A percentile compares a stretch with the other conserved stretches of the same genome.
Conservation (phyloP, 2,329 filamentous ascomycete species). For the Tetracladium maxilliforme region DNA sequence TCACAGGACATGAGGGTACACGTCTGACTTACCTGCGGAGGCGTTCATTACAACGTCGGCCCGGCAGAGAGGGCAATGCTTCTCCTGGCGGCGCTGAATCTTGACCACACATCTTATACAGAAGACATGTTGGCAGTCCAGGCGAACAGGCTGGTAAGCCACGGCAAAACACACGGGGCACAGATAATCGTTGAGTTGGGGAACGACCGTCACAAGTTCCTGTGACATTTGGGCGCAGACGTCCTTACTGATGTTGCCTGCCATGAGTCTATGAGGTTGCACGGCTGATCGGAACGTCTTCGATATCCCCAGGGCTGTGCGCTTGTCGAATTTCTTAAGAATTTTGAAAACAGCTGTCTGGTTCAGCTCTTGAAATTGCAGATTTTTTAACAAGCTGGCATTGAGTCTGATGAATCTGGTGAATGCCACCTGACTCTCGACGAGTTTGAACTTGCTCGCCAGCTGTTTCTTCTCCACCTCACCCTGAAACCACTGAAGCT, state of each 20-base stretch:
- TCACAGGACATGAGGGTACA: neutral
- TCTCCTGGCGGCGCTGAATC: slow-evolving; percentile 56
- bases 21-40: slow-evolving; percentile 37
- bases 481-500: slow-evolving; percentile 59
- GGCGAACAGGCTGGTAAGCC: slow-evolving; percentile 66
- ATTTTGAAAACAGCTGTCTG: slow-evolving; percentile 67
- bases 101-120: slow-evolving; percentile 75
- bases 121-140: slow-evolving; percentile 64
- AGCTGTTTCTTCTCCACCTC: slow-evolving; percentile 47
- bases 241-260: slow-evolving; percentile 56
- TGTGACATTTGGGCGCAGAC: slow-evolving; percentile 62
- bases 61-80: slow-evolving; percentile 63
- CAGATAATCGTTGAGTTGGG: slow-evolving; percentile 71
- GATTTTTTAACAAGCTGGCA: slow-evolving; percentile 56
- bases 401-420: slow-evolving; percentile 59
- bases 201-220: slow-evolving; percentile 58
- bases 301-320: slow-evolving; percentile 58
- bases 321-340: slow-evolving; percentile 84
- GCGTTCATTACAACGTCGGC: slow-evolving; percentile 56
- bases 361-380: slow-evolving; percentile 79
- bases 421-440: slow-evolving; percentile 49
- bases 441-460: slow-evolving; percentile 46
- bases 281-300: slow-evolving; percentile 45
- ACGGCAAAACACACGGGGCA: slow-evolving; percentile 71
- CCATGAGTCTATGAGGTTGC: slow-evolving; percentile 42